Evolutionary conservation across 2,329 filamentous ascomycete genomes (phyloP), one percentile per base, ranked within the genome.

Genomic region (Phyllachora maydis): DNA sequence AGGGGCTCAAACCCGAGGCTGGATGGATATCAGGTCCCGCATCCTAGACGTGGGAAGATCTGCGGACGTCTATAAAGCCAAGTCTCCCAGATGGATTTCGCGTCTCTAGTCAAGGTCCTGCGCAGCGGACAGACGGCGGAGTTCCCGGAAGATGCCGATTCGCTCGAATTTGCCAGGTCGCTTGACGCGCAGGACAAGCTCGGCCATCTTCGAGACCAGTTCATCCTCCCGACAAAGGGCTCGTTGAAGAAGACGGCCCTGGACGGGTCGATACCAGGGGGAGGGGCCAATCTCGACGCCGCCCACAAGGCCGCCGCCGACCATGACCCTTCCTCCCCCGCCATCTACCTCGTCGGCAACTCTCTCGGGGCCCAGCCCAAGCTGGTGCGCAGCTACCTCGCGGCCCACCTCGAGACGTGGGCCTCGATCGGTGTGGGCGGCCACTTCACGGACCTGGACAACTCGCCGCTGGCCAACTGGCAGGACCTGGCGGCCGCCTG

Each of bases 341-440:
- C 60, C 36, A 67, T 74, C 29, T 85, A 85, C 38, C 58, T 85
- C 19, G 82, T 75, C 38, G 77, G 77, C 18, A 83, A 83, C 44
- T 82, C 75, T 0, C 56, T 85, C 4, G 77, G 77, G 13, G 54
- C 81, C 10, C 77, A 83, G 40, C 76, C 77, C 21, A 62, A 56
- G 30, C 54, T 59, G 26, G 75, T 70, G 2, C 54, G 58, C 18
- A 54, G 56, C 18, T 72, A 77, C 28, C 57, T 83, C 35, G 54
- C 65, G 28, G 59, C 68, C 25, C 78, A 81, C 39, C 57, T 83
- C 15, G 54, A 62, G 18, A 74, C 73, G 14, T 85, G 77, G 77
- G 69, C 69, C 4, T 70, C 65, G 2, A 77, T 79, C 39, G 77
- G 68, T 8, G 76, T 85, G 7, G 69, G 67, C 27, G 76, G 75